Evolutionary conservation across 805 yeast species (phyloP), one percentile per base, ranked within the genome.

Genomic region (Metschnikowia koreensis): DNA sequence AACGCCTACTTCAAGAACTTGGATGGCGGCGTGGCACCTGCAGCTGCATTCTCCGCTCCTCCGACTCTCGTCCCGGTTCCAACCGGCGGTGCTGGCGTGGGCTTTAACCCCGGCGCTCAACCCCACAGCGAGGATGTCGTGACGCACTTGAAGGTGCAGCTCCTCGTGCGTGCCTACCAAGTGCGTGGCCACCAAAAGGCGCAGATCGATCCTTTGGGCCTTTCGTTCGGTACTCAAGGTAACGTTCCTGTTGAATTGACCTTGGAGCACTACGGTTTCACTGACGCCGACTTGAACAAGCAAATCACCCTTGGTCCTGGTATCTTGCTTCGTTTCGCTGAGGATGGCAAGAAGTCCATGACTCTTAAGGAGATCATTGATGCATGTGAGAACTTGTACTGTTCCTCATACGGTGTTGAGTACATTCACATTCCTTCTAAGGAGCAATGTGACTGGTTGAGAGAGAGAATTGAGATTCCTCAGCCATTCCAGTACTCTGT

Each of bases 141-240:
- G 58, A 80, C 89, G 56, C 98, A 94, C 70, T 82, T 94, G 79
- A 94, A 94, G 72, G 96, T 91, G 15, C 99, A 94, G 79, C 82
- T 94, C 62, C 80, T 94, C 63, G 97, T 96, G 57, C 88, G 99
- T 72, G 99, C 99, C 31, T 94, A 92, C 75, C 99, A 94, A 77
- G 99, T 94, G 48, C 85, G 98, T 73, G 99, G 99, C 60, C 99
- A 94, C 72, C 87, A 86, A 71, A 89, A 89, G 76, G 97, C 98
- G 43, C 86, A 84, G 63, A 86, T 91, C 56, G 99, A 94, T 72
- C 99, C 99, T n/a, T 77, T 94, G 66, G 93, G 87, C 37, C 87
- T 93, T 65, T 83, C 92, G 16, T 89, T 84, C 66, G 97, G 94
- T 61, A 88, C 83, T 64, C 82, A 81, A 64, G 69, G 73, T 47